phyloP scores from a whole-genome alignment of 257 asterid genomes.

The Fraxinus cuspidata region DNA sequence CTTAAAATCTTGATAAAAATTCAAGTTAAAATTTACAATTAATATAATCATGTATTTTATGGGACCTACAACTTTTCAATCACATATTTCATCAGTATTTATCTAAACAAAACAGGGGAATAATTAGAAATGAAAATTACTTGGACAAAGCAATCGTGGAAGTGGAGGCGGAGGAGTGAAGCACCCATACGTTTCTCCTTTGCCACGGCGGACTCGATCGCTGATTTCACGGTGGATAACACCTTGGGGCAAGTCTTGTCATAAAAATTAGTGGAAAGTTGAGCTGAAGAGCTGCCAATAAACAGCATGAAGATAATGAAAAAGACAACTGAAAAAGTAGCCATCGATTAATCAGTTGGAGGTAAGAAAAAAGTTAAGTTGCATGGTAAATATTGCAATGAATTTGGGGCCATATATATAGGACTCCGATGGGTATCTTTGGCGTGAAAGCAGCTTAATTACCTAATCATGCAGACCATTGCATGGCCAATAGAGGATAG shows the following conservation, averaged over 20 bases:
- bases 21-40: no score
- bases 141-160: conserved; percentile 52
- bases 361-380: no score
- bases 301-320: background rate
- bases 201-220: conserved; percentile 33
- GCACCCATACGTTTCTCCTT: conserved; percentile 55
- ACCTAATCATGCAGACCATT: conserved; percentile 34
- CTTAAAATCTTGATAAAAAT: no score
- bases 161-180: conserved; percentile 48
- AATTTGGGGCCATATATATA: conserved; percentile 4
- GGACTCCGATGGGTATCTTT: background rate
- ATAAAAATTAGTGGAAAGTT: conserved; percentile 40
- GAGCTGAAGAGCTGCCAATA: conserved; percentile 34
- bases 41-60: no score
- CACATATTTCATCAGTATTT: no score
- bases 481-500: background rate
- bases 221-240: conserved; percentile 31
- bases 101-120: no score
- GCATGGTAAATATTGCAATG: background rate
- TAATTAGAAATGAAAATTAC: conserved; percentile 17
- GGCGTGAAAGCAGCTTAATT: conserved; percentile 20
- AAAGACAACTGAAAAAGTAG: background rate
- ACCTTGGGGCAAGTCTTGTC: conserved; percentile 45
- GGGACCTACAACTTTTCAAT: no score
- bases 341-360: background rate